A percentile compares a stretch with the other conserved stretches of the same genome.
Conservation (phyloP, 495 filamentous ascomycete genomes). For the Podospora pseudoanserina region DNA sequence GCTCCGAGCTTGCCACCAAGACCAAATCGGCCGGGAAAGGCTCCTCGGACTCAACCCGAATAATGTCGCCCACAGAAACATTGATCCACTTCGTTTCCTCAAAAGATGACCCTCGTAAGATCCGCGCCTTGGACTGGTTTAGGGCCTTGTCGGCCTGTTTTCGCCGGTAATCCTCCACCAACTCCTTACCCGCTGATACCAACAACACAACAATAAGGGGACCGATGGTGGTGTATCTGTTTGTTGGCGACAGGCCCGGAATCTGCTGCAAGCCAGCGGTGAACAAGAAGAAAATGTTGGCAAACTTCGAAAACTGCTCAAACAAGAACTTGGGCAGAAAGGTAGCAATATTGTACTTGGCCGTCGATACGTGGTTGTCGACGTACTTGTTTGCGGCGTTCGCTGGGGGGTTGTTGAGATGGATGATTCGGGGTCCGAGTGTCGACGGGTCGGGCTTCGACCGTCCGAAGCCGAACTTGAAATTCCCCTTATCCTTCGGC, state of each 20-base stretch:
- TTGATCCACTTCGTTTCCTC: constrained; percentile 88
- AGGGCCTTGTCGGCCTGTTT: constrained; percentile 81
- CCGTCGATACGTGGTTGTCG: constrained; percentile 94
- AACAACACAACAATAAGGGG: constrained; percentile 84
- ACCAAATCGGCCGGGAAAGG: constrained; percentile 95
- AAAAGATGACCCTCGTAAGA: constrained; percentile 81
- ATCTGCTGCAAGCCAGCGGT: constrained; percentile 95
- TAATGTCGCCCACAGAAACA: constrained; percentile 88
- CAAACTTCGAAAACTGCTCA: constrained; percentile 99
- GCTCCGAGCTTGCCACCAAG: constrained; percentile 89
- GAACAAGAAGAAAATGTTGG: constrained; percentile 99
- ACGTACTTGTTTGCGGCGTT: constrained; percentile 85
- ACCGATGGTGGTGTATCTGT: constrained; percentile 91
- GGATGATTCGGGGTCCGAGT: constrained; percentile 86
- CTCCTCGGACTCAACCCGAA: constrained; percentile 92
- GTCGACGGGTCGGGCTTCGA: constrained; percentile 83
- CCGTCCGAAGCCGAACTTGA: constrained; percentile 93
- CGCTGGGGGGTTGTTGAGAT: constrained; percentile 95
- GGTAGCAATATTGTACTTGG: constrained; percentile 95
- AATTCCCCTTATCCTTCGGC: constrained; percentile 57
- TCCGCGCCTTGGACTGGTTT: constrained; percentile 82
- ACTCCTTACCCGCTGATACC: constrained; percentile 91
- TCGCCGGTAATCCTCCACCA: constrained; percentile 90
- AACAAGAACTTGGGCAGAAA: constrained; percentile 97
- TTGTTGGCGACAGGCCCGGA: constrained; percentile 89